Evolutionary conservation across 257 asterid species (phyloP).

Genomic region (Solanum pennellii): DNA sequence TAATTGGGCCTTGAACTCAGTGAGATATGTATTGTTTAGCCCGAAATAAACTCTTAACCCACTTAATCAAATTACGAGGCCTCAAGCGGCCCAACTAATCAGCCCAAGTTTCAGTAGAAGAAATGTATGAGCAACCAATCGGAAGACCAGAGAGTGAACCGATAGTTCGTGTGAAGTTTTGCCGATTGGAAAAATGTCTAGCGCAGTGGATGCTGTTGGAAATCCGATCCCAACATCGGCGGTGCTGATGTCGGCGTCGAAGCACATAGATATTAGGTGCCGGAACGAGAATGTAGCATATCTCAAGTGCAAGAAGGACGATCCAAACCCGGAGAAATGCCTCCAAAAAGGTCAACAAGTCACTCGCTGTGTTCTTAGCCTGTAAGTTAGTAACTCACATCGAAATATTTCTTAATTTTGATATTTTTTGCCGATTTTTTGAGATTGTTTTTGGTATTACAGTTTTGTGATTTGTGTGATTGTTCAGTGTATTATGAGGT

Average conservation of each 20-base stretch:
- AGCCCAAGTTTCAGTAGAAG: neutral
- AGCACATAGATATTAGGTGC: constrained; percentile 48
- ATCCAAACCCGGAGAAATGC: constrained; percentile 71
- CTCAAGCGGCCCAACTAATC: neutral
- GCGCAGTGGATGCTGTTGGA: constrained; percentile 29
- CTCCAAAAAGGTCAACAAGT: constrained; percentile 69
- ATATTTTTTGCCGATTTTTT: neutral
- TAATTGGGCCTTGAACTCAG: too few relatives aligned
- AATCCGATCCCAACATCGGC: constrained; percentile 51
- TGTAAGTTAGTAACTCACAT: constrained; percentile 23
- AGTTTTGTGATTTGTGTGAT: neutral
- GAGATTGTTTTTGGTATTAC: neutral
- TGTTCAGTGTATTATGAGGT: neutral
- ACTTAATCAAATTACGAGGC: neutral
- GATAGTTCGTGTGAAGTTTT: neutral
- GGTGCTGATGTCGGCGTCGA: constrained; percentile 53
- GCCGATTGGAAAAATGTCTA: constrained; percentile 7
- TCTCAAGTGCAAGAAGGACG: constrained; percentile 62
- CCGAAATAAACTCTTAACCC: too few relatives aligned
- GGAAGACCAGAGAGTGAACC: neutral
- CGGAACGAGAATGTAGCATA: constrained; percentile 56
- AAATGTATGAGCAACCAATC: neutral
- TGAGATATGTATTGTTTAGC: too few relatives aligned
- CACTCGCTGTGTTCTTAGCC: constrained; percentile 51
- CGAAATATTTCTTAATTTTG: neutral